These are phyloP conservation scores for Pisolithus thermaeus DNA, from an alignment of 1,284 basidiomycete genomes.

Conservation along the genomic window DNA sequence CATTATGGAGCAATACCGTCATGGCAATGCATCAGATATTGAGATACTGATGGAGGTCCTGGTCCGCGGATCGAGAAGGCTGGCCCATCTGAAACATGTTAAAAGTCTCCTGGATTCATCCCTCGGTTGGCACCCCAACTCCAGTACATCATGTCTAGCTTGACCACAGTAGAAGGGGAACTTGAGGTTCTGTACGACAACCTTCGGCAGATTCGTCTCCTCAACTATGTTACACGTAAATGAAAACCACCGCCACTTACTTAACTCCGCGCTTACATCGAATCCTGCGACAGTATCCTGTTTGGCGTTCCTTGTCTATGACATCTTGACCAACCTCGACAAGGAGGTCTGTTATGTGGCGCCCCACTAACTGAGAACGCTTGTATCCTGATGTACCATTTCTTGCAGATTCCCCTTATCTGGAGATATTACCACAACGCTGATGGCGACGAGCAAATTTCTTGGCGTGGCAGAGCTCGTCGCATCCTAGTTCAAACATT, in stretches of 20 bases:
- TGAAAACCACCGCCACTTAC: neutral
- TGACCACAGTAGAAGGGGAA: neutral
- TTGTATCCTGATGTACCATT: neutral
- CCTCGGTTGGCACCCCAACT: neutral
- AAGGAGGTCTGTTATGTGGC: neutral
- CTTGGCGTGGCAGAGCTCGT: neutral
- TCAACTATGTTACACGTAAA: slow-evolving; percentile 4
- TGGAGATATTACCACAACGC: slow-evolving; percentile 9
- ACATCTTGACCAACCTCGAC: neutral
- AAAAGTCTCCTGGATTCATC: neutral
- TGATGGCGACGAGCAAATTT: neutral
- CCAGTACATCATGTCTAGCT: neutral
- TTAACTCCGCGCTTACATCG: neutral
- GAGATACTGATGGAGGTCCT: no score
- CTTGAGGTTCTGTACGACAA: neutral
- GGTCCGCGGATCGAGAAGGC: no score
- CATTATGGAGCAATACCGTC: no score
- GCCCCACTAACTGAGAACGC: neutral
- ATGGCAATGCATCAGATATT: no score
- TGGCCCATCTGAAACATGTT: neutral
- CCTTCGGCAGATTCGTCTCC: neutral
- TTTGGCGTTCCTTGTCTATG: neutral
- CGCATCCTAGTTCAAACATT: slow-evolving; percentile 1
- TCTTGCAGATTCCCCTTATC: slow-evolving; percentile 9
- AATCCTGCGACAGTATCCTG: neutral